Conservation (phyloP, 1,139 yeast genomes). For the Pichia sp. region DNA sequence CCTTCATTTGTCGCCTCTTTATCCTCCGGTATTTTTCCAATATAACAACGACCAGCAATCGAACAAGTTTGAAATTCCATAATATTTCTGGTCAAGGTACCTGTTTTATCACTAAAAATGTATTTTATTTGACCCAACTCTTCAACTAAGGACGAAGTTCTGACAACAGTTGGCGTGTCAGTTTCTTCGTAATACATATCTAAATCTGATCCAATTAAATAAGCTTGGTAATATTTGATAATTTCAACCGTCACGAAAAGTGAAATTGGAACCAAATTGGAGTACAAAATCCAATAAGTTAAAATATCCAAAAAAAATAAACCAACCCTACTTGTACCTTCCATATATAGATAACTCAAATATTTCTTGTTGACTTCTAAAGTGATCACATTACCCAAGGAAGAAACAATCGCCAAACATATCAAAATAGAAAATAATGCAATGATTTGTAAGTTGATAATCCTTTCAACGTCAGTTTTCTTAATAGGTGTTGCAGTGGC, state of each 20-base stretch:
- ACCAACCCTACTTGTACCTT: constrained; percentile 54
- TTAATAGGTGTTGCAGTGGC: constrained; percentile 98
- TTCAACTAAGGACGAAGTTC: constrained; percentile 93
- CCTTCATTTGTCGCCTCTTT: constrained; percentile 61
- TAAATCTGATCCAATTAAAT: constrained; percentile 84
- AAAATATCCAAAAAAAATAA: constrained; percentile 80
- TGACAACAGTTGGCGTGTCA: constrained; percentile 90
- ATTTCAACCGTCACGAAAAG: constrained; percentile 92
- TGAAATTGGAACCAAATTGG: constrained; percentile 92
- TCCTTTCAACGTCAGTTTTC: constrained; percentile 93
- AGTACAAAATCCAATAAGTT: constrained; percentile 93
- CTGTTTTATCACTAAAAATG: constrained; percentile 93
- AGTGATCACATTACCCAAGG: constrained; percentile 81
- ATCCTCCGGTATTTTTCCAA: constrained; percentile 88
- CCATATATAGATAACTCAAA: constrained; percentile 59
- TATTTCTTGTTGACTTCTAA: constrained; percentile 44
- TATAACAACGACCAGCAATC: constrained; percentile 87
- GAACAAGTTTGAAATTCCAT: constrained; percentile 97
- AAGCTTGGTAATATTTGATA: constrained; percentile 92
- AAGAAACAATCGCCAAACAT: constrained; percentile 66
- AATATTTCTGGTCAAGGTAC: constrained; percentile 87
- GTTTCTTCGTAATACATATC: constrained; percentile 84
- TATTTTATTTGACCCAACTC: constrained; percentile 95
- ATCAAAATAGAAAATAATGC: constrained; percentile 79
- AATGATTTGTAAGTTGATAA: constrained; percentile 85